These are phyloP conservation scores for Oryza glumipatula DNA, from an alignment of 176 grass and related monocot genomes.

Conservation along the genomic window DNA sequence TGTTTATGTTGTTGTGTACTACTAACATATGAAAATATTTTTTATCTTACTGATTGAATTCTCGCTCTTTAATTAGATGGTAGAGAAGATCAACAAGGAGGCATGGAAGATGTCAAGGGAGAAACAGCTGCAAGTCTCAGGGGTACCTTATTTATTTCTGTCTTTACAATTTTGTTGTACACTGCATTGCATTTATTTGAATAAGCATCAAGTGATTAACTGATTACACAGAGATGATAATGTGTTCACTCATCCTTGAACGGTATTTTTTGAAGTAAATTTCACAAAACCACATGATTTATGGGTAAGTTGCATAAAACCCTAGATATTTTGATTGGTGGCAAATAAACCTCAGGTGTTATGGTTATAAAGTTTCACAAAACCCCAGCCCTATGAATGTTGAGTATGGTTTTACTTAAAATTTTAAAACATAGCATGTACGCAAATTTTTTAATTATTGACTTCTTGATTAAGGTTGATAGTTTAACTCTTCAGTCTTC, in stretches of 20 bases:
- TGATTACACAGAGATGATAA: neutral
- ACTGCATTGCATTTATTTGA: conserved; percentile 6
- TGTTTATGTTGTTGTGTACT: neutral
- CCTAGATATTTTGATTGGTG: too few relatives aligned
- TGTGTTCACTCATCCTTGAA: conserved; percentile 12
- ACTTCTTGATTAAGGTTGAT: too few relatives aligned
- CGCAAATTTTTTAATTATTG: too few relatives aligned
- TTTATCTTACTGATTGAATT: conserved; percentile 18
- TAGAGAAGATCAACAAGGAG: conserved; percentile 65
- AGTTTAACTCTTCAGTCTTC: too few relatives aligned
- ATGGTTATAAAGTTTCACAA: too few relatives aligned
- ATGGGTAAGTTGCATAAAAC: too few relatives aligned
- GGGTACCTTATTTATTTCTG: conserved; percentile 29
- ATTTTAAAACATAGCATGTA: too few relatives aligned
- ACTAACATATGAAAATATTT: neutral
- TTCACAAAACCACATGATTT: too few relatives aligned
- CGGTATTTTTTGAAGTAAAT: too few relatives aligned
- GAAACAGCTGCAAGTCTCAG: conserved; percentile 40
- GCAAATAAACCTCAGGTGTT: too few relatives aligned
- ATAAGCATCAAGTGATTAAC: conserved; percentile 27
- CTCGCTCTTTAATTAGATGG: conserved; percentile 31
- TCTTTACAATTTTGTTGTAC: conserved; percentile 26
- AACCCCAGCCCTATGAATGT: too few relatives aligned
- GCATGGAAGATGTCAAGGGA: conserved; percentile 59
- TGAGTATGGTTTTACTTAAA: too few relatives aligned